Conservation (phyloP, 352 stramenopile species). For the Pythium aphanidermatum region DNA sequence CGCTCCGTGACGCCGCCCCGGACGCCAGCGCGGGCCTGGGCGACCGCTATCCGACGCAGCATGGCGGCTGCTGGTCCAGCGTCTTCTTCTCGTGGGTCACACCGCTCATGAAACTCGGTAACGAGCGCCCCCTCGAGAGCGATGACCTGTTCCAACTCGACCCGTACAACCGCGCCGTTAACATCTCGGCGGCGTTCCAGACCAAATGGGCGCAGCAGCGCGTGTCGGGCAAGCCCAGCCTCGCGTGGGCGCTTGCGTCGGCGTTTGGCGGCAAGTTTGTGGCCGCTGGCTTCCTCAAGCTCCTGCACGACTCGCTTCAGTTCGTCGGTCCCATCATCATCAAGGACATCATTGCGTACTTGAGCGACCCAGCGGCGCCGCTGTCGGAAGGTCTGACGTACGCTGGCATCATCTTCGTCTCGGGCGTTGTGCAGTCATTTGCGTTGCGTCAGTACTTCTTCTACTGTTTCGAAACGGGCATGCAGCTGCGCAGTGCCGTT, state of each 20-base stretch:
- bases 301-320: conserved; percentile 68
- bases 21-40: conserved; percentile 26
- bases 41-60: conserved; percentile 59
- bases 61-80: conserved; percentile 39
- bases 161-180: conserved; percentile 42
- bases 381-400: conserved; percentile 55
- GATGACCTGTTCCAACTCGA: conserved; percentile 79
- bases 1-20: conserved; percentile 7
- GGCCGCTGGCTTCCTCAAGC: conserved; percentile 49
- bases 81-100: conserved; percentile 88
- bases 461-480: conserved; percentile 73
- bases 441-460: conserved; percentile 70
- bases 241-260: conserved; percentile 37
- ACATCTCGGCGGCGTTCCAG: conserved; percentile 35
- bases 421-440: conserved; percentile 74
- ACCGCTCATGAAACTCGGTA: conserved; percentile 81
- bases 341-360: conserved; percentile 68
- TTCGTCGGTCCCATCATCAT: conserved; percentile 71
- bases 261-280: conserved; percentile 40
- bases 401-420: conserved; percentile 55
- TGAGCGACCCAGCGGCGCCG: conserved; percentile 44
- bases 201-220: conserved; percentile 31
- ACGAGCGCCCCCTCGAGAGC: conserved; percentile 60
- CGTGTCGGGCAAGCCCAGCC: conserved; percentile 27
- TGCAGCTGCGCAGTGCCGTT: conserved; percentile 71